A percentile compares a stretch with the other conserved stretches of the same genome.
Evolutionary conservation across 179 eudicot species (phyloP).

Genomic region (Carnegiea gigantea): DNA sequence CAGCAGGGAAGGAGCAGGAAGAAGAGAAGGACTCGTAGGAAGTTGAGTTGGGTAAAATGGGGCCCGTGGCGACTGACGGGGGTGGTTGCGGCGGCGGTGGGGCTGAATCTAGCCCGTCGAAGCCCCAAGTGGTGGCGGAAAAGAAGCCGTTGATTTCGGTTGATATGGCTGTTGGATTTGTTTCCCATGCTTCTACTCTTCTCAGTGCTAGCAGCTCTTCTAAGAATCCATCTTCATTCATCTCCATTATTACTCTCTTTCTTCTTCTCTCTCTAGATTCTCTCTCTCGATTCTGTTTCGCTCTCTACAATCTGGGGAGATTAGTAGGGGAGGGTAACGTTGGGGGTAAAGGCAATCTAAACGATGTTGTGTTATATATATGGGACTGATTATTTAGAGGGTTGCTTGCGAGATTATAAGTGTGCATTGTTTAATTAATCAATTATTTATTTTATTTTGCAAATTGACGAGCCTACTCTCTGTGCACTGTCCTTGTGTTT

Average conservation of each 20-base stretch:
- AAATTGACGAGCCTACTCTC: neutral
- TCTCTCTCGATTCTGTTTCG: constrained; percentile 21
- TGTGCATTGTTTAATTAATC: neutral
- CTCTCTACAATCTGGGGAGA: constrained; percentile 7
- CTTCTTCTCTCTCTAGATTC: constrained; percentile 20
- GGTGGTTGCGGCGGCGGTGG: constrained; percentile 13
- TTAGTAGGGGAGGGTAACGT: neutral
- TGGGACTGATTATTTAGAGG: neutral
- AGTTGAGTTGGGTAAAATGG: constrained; percentile 24
- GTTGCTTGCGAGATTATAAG: constrained; percentile 15
- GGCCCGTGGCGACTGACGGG: neutral
- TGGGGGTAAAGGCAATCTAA: neutral
- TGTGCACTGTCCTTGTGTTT: neutral
- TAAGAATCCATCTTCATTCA: constrained; percentile 52
- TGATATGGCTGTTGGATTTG: constrained; percentile 23
- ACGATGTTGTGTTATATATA: neutral
- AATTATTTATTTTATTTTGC: neutral
- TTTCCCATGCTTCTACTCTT: constrained; percentile 40
- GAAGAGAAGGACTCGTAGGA: constrained; percentile 30
- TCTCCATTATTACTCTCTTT: constrained; percentile 41
- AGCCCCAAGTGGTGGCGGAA: constrained; percentile 26
- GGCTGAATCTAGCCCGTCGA: constrained; percentile 33
- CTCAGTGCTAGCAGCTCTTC: constrained; percentile 55
- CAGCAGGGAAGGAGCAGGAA: constrained; percentile 18
- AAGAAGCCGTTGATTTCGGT: constrained; percentile 35